phyloP scores from a whole-genome alignment of 148 eudicot genomes.

The Gaultheria prostrata region DNA sequence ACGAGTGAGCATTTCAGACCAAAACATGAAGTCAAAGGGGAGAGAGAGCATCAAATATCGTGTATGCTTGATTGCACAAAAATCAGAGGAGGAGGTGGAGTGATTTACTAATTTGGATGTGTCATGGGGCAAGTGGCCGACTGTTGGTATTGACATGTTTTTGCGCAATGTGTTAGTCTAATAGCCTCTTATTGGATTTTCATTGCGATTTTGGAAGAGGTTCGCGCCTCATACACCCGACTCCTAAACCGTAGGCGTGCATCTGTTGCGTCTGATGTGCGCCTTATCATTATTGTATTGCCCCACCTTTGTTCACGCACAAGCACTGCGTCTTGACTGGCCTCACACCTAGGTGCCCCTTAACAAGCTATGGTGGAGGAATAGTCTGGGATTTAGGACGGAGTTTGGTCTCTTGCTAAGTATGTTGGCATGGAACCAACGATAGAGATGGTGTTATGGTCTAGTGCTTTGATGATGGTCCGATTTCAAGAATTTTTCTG shows the following conservation, averaged over 20 bases:
- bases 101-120: neutral
- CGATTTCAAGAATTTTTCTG: neutral
- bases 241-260: neutral
- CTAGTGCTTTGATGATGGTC: neutral
- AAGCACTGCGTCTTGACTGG: neutral
- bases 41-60: too few species aligned
- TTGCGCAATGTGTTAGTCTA: neutral
- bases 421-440: neutral
- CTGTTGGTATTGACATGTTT: neutral
- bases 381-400: neutral
- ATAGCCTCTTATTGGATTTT: neutral
- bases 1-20: too few species aligned
- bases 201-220: too few species aligned
- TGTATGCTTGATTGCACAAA: too few species aligned
- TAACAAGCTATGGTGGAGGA: neutral
- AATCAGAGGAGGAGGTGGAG: neutral
- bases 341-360: neutral
- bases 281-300: neutral
- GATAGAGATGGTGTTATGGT: neutral
- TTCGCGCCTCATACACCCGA: too few species aligned
- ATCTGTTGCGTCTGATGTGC: neutral
- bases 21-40: too few species aligned
- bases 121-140: neutral
- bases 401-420: neutral
- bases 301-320: neutral